A percentile compares a stretch with the other conserved stretches of the same genome.
These are phyloP conservation scores for Apostasia shenzhenica DNA, from an alignment of 106 monocot genomes.

Conservation along the genomic window DNA sequence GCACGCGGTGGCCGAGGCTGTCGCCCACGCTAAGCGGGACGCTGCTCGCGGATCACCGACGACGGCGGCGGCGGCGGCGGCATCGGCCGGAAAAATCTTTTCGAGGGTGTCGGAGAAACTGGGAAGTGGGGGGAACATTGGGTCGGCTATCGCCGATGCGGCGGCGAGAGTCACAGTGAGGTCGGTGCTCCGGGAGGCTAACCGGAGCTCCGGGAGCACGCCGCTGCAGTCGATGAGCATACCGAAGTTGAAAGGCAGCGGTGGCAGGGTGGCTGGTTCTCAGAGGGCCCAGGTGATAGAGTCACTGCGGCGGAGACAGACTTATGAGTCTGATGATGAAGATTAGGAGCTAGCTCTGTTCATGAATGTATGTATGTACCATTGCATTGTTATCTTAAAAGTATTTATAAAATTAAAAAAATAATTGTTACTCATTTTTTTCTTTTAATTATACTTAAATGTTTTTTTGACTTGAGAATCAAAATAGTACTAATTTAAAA, in stretches of 20 bases:
- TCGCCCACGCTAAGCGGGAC: slow-evolving; percentile 15
- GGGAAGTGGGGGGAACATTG: slow-evolving; percentile 24
- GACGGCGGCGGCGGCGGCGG: slow-evolving; percentile 12
- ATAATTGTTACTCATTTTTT: too few relatives aligned
- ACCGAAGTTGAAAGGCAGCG: slow-evolving; percentile 40
- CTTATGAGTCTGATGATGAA: slow-evolving; percentile 54
- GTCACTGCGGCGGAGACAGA: slow-evolving; percentile 37
- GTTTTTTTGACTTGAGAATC: too few relatives aligned
- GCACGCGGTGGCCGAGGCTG: slow-evolving; percentile 25
- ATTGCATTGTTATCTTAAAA: too few relatives aligned
- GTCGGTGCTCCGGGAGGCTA: slow-evolving; percentile 61
- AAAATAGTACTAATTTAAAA: too few relatives aligned
- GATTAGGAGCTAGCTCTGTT: not conserved
- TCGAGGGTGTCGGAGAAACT: slow-evolving; percentile 30
- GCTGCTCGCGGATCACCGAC: not conserved
- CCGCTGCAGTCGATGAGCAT: slow-evolving; percentile 50
- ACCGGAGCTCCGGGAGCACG: slow-evolving; percentile 27
- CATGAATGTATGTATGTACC: too few relatives aligned
- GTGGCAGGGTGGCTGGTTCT: not conserved
- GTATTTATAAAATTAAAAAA: too few relatives aligned
- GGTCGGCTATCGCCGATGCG: slow-evolving; percentile 40
- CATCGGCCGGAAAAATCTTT: not conserved
- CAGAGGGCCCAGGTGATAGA: slow-evolving; percentile 23
- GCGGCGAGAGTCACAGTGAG: slow-evolving; percentile 38
- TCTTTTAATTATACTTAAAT: too few relatives aligned